phyloP scores from a whole-genome alignment of 1,139 yeast species.

The Sugiyamaella pinicola region DNA sequence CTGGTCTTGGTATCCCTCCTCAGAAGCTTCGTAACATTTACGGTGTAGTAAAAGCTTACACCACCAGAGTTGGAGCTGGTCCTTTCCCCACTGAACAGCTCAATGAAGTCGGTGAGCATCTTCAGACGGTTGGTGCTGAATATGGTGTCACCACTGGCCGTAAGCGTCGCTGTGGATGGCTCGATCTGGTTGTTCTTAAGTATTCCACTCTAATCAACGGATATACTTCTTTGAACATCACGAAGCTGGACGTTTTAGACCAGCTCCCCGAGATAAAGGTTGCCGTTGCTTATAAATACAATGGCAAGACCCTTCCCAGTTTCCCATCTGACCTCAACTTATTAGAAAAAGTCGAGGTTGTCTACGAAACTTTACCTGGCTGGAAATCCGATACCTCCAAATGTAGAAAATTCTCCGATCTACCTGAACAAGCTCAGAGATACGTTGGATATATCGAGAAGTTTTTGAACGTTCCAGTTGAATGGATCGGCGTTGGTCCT shows the following conservation, averaged over 20 bases:
- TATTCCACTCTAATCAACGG: constrained; percentile 92
- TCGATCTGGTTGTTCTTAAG: constrained; percentile 90
- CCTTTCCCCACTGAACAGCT: constrained; percentile 99
- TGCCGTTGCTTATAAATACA: constrained; percentile 75
- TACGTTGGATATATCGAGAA: constrained; percentile 86
- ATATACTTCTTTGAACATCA: constrained; percentile 89
- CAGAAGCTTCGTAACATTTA: constrained; percentile 71
- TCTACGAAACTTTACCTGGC: constrained; percentile 87
- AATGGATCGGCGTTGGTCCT: constrained; percentile 99
- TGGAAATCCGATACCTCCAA: constrained; percentile 87
- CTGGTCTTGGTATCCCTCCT: constrained; percentile 97
- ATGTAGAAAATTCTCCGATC: constrained; percentile 66
- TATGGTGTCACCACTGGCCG: constrained; percentile 99
- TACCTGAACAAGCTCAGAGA: constrained; percentile 84
- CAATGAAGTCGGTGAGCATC: constrained; percentile 79
- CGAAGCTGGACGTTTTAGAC: constrained; percentile 94
- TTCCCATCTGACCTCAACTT: constrained; percentile 92
- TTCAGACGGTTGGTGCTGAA: constrained; percentile 92
- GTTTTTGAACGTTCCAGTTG: constrained; percentile 77
- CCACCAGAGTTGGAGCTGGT: constrained; percentile 99
- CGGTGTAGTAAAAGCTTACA: constrained; percentile 98
- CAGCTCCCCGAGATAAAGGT: constrained; percentile 83
- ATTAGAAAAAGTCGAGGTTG: constrained; percentile 87
- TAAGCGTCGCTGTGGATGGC: constrained; percentile 99
- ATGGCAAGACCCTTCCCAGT: constrained; percentile 70